Conservation (phyloP, 345 rosid species). For the Capsella bursapastoris region DNA sequence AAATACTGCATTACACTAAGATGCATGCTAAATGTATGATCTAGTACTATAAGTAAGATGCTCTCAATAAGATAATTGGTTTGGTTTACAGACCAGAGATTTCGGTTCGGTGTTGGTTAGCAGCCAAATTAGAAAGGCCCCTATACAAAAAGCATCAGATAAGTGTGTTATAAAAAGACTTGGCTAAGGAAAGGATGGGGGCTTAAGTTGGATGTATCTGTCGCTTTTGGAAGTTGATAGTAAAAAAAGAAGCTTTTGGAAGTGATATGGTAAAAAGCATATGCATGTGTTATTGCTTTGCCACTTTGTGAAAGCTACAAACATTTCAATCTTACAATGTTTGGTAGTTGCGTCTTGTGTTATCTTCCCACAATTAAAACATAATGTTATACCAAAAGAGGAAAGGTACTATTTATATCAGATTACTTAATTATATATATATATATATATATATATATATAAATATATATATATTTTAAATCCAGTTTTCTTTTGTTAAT, state of each 20-base stretch:
- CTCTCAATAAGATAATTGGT: neutral
- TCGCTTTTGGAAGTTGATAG: slow-evolving; percentile 28
- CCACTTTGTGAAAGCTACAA: slow-evolving; percentile 14
- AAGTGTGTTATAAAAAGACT: slow-evolving; percentile 13
- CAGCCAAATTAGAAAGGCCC: neutral
- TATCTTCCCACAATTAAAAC: neutral
- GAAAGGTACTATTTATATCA: neutral
- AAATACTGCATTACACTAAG: neutral
- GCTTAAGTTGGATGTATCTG: slow-evolving; percentile 27
- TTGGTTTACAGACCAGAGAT: slow-evolving; percentile 16
- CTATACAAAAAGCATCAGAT: neutral
- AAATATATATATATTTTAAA: no score
- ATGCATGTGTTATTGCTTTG: slow-evolving; percentile 38
- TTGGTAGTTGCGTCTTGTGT: slow-evolving; percentile 13
- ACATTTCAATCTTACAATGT: slow-evolving; percentile 21
- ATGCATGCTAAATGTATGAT: neutral
- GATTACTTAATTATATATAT: no score
- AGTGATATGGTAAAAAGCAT: slow-evolving; percentile 27
- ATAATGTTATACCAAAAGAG: neutral
- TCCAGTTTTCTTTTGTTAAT: no score
- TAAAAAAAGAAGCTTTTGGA: slow-evolving; percentile 27
- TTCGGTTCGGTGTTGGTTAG: slow-evolving; percentile 23
- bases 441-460: no score
- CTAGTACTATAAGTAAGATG: neutral
- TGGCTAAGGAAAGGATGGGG: slow-evolving; percentile 20